These are phyloP conservation scores for Stramenopiles sp. DNA, from an alignment of 352 stramenopile genomes.

Conservation along the genomic window DNA sequence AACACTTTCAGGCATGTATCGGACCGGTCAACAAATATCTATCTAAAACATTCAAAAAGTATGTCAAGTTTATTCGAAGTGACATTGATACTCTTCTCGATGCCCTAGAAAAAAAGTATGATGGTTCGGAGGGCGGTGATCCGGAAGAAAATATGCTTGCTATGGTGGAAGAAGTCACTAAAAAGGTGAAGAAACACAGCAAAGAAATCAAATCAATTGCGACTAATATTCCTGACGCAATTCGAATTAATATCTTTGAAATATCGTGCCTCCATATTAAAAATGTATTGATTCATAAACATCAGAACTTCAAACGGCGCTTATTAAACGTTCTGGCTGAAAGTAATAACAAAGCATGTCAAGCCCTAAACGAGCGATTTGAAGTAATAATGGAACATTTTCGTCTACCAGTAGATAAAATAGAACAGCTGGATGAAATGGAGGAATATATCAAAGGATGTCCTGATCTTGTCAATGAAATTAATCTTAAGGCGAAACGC, in stretches of 20 bases:
- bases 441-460: constrained; percentile 41
- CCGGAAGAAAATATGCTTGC: constrained; percentile 28
- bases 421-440: constrained; percentile 43
- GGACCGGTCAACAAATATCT: constrained; percentile 31
- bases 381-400: constrained; percentile 40
- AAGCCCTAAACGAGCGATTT: constrained; percentile 28
- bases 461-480: constrained; percentile 16
- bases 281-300: constrained; percentile 15
- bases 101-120: constrained; percentile 20
- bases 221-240: background rate
- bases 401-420: constrained; percentile 35
- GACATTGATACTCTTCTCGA: constrained; percentile 48
- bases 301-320: constrained; percentile 29
- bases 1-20: constrained; percentile 11
- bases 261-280: constrained; percentile 11
- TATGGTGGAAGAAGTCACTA: constrained; percentile 35
- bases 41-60: constrained; percentile 26
- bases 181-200: constrained; percentile 33
- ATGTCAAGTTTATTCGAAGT: constrained; percentile 44
- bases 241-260: constrained; percentile 3
- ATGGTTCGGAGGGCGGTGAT: constrained; percentile 17
- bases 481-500: constrained; percentile 29
- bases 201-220: constrained; percentile 14
- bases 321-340: constrained; percentile 22
- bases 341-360: constrained; percentile 16